A percentile compares a stretch with the other conserved stretches of the same genome.
phyloP scores from a whole-genome alignment of 768 basidiomycete genomes.

The Tulasnella sp. region DNA sequence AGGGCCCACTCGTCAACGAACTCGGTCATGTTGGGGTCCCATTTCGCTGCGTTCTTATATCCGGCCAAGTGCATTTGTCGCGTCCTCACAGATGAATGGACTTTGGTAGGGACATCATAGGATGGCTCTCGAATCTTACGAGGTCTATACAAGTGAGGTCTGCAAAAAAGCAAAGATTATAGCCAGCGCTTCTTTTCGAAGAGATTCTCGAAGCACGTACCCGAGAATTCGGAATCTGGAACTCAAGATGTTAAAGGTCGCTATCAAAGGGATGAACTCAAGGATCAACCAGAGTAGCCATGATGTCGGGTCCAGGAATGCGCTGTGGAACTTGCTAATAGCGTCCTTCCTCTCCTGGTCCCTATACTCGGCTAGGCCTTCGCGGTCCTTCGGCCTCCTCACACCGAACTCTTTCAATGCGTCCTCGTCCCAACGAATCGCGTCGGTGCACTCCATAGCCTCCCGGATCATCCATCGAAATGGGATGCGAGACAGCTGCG shows the following conservation, averaged over 20 bases:
- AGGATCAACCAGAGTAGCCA: conserved; percentile 26
- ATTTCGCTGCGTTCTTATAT: conserved; percentile 17
- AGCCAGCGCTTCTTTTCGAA: no score
- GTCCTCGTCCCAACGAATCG: not conserved
- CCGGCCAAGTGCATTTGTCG: not conserved
- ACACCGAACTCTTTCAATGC: not conserved
- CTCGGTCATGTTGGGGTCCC: not conserved
- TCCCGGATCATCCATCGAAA: conserved; percentile 36
- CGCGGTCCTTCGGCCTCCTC: not conserved
- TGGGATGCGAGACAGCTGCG: no score
- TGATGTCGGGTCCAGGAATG: not conserved
- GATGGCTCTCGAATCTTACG: not conserved
- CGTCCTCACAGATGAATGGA: conserved; percentile 32
- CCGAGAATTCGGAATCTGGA: not conserved
- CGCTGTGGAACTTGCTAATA: conserved; percentile 5
- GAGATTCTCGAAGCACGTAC: no score
- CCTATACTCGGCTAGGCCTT: conserved; percentile 12
- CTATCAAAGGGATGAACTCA: conserved; percentile 6
- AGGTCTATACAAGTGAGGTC: not conserved
- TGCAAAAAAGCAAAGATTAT: no score
- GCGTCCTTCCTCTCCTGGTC: conserved; percentile 24
- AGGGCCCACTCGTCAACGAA: conserved; percentile 32
- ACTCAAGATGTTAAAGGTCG: not conserved
- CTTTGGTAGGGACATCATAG: not conserved
- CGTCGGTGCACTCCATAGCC: not conserved